Evolutionary conservation across 2,329 filamentous ascomycete species (phyloP).

Genomic region (Sclerotinia sclerotiorum): DNA sequence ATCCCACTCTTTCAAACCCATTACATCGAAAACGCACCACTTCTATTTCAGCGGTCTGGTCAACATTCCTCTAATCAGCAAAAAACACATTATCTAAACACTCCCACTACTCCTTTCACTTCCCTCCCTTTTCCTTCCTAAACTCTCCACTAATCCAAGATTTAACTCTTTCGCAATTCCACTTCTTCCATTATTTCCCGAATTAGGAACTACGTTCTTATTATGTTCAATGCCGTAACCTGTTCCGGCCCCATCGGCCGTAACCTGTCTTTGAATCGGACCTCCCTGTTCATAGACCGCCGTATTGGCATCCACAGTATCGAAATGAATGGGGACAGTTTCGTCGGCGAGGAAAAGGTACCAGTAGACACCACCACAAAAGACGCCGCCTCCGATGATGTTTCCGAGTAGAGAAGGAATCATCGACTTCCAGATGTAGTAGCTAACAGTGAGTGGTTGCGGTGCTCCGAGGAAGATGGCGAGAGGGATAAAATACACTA

Average conservation of each 20-base stretch:
- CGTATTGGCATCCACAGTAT: constrained; percentile 28
- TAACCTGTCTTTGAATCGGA: constrained; percentile 27
- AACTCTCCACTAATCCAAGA: constrained; percentile 25
- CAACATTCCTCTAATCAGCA: too few species aligned
- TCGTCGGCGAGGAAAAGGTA: constrained; percentile 45
- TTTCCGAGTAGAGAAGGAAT: constrained; percentile 55
- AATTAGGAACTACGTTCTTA: constrained; percentile 23
- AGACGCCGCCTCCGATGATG: constrained; percentile 53
- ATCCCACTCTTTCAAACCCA: neutral
- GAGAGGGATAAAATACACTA: constrained; percentile 51
- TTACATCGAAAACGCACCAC: neutral
- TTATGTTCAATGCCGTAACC: constrained; percentile 22
- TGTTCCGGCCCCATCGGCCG: constrained; percentile 27
- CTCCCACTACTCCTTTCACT: constrained; percentile 12
- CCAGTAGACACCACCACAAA: constrained; percentile 53
- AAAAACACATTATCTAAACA: neutral
- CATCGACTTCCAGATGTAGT: constrained; percentile 59
- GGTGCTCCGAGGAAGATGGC: constrained; percentile 51
- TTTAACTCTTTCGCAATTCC: constrained; percentile 32
- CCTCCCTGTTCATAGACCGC: constrained; percentile 31
- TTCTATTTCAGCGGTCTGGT: too few species aligned
- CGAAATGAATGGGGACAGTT: constrained; percentile 36
- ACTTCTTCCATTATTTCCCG: constrained; percentile 28
- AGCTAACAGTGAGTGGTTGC: constrained; percentile 45
- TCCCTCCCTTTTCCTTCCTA: constrained; percentile 24